phyloP scores from a whole-genome alignment of 345 rosid species.

The Streptanthus diversifolius region DNA sequence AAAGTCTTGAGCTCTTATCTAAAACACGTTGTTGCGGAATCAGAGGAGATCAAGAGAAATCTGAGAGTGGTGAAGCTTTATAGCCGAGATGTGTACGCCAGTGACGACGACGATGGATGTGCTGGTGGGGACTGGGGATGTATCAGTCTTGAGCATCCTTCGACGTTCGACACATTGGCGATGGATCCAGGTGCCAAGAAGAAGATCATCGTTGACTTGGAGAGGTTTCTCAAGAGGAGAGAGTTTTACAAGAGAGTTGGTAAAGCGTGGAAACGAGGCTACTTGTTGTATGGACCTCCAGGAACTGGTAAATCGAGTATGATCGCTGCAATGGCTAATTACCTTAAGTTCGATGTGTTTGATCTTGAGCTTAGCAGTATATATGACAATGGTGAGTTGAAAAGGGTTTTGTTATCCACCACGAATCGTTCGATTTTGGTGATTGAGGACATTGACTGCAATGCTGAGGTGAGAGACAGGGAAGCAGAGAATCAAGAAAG shows the following conservation, averaged over 20 bases:
- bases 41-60: conserved; percentile 36
- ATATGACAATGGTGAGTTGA: conserved; percentile 37
- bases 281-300: conserved; percentile 53
- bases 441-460: conserved; percentile 60
- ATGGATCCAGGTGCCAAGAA: conserved; percentile 42
- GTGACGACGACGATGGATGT: conserved; percentile 25
- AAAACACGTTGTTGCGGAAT: conserved; percentile 26
- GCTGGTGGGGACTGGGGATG: conserved; percentile 40
- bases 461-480: conserved; percentile 24
- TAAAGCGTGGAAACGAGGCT: conserved; percentile 61
- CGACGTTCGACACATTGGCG: conserved; percentile 48
- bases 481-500: conserved; percentile 14
- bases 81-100: conserved; percentile 24
- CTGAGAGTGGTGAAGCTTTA: conserved; percentile 43
- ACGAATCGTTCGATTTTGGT: conserved; percentile 50
- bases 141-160: conserved; percentile 47
- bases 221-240: conserved; percentile 46
- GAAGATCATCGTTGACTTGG: conserved; percentile 43
- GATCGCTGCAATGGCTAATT: conserved; percentile 63
- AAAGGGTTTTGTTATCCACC: conserved; percentile 43
- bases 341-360: conserved; percentile 52
- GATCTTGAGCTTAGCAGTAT: conserved; percentile 49
- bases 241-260: conserved; percentile 53
- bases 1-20: conserved; percentile 32
- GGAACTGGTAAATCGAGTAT: conserved; percentile 63